These are phyloP conservation scores for Leccinum variicolor DNA, from an alignment of 768 basidiomycete genomes.

Conservation along the genomic window DNA sequence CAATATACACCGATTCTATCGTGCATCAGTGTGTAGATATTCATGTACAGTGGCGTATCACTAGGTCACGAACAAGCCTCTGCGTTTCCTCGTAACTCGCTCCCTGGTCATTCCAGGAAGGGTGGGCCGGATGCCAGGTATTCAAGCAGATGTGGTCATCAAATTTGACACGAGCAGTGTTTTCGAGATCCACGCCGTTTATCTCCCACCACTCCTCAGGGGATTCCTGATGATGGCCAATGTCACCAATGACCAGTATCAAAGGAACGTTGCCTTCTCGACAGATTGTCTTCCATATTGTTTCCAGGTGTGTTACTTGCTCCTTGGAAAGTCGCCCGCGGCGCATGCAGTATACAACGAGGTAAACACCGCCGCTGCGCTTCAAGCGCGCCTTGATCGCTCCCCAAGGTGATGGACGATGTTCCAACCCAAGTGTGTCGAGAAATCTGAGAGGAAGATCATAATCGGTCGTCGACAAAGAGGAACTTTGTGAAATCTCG, in stretches of 20 bases:
- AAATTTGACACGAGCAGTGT: constrained; percentile 9
- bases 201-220: constrained; percentile 18
- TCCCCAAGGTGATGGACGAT: constrained; percentile 11
- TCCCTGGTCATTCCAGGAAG: constrained; percentile 19
- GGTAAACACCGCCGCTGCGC: constrained; percentile 12
- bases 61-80: constrained; percentile 8
- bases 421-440: constrained; percentile 22
- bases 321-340: constrained; percentile 33
- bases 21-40: not conserved
- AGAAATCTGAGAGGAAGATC: constrained; percentile 9
- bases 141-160: constrained; percentile 18
- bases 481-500: not conserved
- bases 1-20: not conserved
- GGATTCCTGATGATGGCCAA: constrained; percentile 17
- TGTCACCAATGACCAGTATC: constrained; percentile 15
- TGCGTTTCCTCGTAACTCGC: constrained; percentile 18
- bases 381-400: constrained; percentile 12
- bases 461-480: not conserved
- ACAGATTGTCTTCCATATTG: constrained; percentile 24
- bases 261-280: constrained; percentile 7
- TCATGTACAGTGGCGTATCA: constrained; percentile 10
- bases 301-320: constrained; percentile 29
- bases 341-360: constrained; percentile 38
- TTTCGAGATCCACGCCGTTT: constrained; percentile 9
- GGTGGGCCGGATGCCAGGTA: constrained; percentile 11